Evolutionary conservation across 108 stramenopile species (phyloP), one percentile per base, ranked within the genome.

Genomic region (Fistulifera solaris): DNA sequence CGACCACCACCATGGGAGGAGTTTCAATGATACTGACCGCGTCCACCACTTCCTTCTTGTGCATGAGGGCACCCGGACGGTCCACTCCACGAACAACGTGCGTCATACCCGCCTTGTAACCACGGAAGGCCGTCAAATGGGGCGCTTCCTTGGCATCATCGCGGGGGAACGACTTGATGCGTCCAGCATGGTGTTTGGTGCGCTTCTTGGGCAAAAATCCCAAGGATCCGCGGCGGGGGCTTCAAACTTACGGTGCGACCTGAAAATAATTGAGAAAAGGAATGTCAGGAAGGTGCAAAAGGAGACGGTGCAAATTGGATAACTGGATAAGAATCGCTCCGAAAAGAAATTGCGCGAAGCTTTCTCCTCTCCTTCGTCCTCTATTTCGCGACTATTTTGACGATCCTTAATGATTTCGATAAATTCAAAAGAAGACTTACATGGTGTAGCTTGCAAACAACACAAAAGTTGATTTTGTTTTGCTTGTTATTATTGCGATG

Each of bases 61-160:
- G 96, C 78, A 98, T 78, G 78, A 96, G 85, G 44, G 97, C 97
- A 57, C 99, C 99, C 17, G 97, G 93, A 76, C 96, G 94, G 74
- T 99, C 97, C 19, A 99, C 95, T 52, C 91, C 92, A 70, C 99
- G 94, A 52, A 89, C 87, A 54, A 93, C 93, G 84, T 99, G 99
- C 68, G 99, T 98, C 99, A 99, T 99, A 59, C 99, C 99, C 54
- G 99, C 99, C 90, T 99, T 99, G 96, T 98, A 99, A 65, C 89
- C 97, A 71, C 96, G 88, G 89, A 99, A 99, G 58, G 99, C 99
- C 22, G 99, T 99, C 41, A 99, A 82, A 77, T 99, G 99, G 41
- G 78, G 73, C 16, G 78, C 80, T 65, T 89, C 89, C 38, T 81
- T 46, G 12, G 91, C 67, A 57, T 94, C 85, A 65, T 99, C 99